Evolutionary conservation across 1,139 yeast species (phyloP).

Genomic region (Pichia kudriavzevii): DNA sequence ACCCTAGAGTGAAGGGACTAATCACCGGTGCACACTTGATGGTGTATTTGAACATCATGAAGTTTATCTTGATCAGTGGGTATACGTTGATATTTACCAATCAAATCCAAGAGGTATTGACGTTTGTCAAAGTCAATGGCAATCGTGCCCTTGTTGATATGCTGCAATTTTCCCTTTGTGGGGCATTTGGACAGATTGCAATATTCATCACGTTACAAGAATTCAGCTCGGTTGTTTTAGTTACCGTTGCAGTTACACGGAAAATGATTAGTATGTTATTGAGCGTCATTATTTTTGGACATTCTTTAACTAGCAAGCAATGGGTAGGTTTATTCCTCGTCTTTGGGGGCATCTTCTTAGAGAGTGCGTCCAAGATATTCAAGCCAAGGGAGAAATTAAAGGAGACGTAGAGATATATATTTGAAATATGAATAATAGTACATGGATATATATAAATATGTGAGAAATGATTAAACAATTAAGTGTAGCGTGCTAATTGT

Average conservation of each 20-base stretch:
- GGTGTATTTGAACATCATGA: conserved; percentile 66
- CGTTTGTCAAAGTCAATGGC: conserved; percentile 38
- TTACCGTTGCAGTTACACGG: conserved; percentile 91
- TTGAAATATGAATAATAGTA: not conserved
- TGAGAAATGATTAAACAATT: not conserved
- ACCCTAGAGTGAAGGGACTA: conserved; percentile 19
- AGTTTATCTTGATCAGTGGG: conserved; percentile 30
- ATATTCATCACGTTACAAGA: conserved; percentile 76
- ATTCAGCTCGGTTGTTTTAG: conserved; percentile 76
- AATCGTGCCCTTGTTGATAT: conserved; percentile 54
- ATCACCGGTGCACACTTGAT: conserved; percentile 77
- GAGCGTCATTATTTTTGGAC: conserved; percentile 82
- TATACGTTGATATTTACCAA: conserved; percentile 40
- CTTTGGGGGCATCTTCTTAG: conserved; percentile 72
- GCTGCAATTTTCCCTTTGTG: conserved; percentile 63
- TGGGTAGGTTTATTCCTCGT: conserved; percentile 77
- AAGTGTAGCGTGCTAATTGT: conserved; percentile 30
- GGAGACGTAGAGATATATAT: not conserved
- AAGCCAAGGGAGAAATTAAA: conserved; percentile 11
- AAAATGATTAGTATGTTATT: conserved; percentile 92
- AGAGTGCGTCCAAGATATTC: conserved; percentile 43
- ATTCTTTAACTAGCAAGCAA: conserved; percentile 52
- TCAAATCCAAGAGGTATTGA: conserved; percentile 43
- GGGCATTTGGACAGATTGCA: conserved; percentile 88
- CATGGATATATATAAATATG: not conserved